Evolutionary conservation across 495 filamentous ascomycete genomes (phyloP), one percentile per base, ranked within the genome.

Genomic region (Alectoria sarmentosa): DNA sequence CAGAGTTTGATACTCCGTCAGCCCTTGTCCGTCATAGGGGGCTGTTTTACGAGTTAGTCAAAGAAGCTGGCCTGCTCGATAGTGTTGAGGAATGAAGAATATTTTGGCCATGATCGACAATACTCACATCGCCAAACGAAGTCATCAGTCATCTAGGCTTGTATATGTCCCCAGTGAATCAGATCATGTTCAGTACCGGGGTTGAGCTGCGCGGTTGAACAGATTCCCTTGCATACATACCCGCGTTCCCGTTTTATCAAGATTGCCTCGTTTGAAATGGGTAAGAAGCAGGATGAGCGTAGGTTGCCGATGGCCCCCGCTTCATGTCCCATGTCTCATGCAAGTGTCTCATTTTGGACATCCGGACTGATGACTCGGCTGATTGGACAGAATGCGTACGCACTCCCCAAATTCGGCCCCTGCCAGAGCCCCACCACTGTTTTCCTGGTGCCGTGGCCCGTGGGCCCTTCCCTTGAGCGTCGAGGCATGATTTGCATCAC

Each of bases 1-100:
- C 74, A 58, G 83, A 86, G 68, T 86, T 84, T 67, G 83, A 85
- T 69, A 84, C 83, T 39, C 83, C 72, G 17, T 75, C 78, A 21
- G 78, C 78, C 62, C 74, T 84, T 55, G 78, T 84, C 73, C 79
- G 78, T 69, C 72, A 68, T 55, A 73, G 76, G 60, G 82, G 82
- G 23, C 75, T 78, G 57, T 84, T 84, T 68, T 83, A 82, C 70
- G 77, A 84, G 49, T 78, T 84, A 19, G 82, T 83, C 61, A 81
- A 80, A 65, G 82, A 84, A 70, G 76, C 82, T 5, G 80, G 79
- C 58, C 70, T 84, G 64, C 73, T 84, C n/a, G 80, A 84, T 42
- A 74, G 73, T 65, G 77, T 81, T 44, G 75, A 74, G 48, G 66
- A 72, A 58, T 72, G 67, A 59, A 61, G 65, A 68, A 65, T 62